Evolutionary conservation across 2,329 filamentous ascomycete genomes (phyloP), one percentile per base, ranked within the genome.

Genomic region (Cercospora citrullina): DNA sequence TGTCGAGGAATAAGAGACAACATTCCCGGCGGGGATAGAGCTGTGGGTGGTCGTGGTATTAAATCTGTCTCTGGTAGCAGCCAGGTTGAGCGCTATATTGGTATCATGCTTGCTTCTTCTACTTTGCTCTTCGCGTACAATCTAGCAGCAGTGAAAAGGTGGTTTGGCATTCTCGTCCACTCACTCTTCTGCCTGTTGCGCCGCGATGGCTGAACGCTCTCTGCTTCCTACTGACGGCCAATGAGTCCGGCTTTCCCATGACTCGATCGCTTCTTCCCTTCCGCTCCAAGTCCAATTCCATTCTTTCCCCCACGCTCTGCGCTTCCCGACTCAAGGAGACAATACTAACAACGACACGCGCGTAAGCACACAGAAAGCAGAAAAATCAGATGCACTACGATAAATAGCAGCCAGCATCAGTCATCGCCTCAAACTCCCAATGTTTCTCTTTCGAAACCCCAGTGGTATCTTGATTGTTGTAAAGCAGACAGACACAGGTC

Each of bases 391-490:
- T 51, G 45, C 45, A 26, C 45, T 51, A 51, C 45, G 45, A 51
- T 51, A 51, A 10, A 51, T 51, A 51, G 45, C 45, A 51, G 45
- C 45, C 45, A 51, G 45, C 45, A 51, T 51, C 45, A 51, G 45
- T 51, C 45, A 51, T 51, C 45, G 45, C 45, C 45, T 51, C 45
- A 51, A 51, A 51, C 45, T 51, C 45, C 45, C 21, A 58, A 28
- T 58, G 26, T 58, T 58, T 26, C 30, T 58, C 53, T 58, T 28
- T 21, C 48, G 30, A 18, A 58, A 30, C 30, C 53, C 53, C 53
- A 58, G 53, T 58, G 53, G 53, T 58, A 58, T 58, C 53, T 58
- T 58, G 53, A 18, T 58, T 30, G 30, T 58, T 16, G n/a, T 33
- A 58, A 58, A 58, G 30, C 53, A 30, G 26, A 33, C 53, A 58